phyloP scores from a whole-genome alignment of 257 asterid genomes.

The Solanum gracilifrons region DNA sequence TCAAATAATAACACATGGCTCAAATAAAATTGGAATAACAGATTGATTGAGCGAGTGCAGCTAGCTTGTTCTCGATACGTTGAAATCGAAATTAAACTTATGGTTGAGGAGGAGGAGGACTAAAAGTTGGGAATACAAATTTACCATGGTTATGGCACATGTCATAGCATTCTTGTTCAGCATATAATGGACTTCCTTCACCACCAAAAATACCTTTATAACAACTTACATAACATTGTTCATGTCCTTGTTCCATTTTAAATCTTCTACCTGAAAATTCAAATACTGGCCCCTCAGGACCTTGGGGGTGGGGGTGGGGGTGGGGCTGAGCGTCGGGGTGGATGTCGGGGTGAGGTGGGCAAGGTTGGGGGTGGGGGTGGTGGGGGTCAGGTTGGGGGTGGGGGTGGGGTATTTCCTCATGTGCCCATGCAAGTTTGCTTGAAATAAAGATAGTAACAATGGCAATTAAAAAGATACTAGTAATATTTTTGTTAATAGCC shows the following conservation, averaged over 20 bases:
- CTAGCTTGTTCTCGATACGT: not conserved
- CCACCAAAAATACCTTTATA: not conserved
- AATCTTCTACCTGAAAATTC: not conserved
- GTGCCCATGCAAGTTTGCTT: not conserved
- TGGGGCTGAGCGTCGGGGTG: not conserved
- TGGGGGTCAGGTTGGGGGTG: not conserved
- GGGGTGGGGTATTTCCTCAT: not conserved
- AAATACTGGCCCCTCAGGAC: not conserved
- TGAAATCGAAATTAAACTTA: not conserved
- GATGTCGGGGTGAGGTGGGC: not conserved
- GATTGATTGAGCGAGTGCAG: not conserved
- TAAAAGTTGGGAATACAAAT: not conserved
- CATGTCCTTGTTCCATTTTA: not conserved
- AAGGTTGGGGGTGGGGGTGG: not conserved
- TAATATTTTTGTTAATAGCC: not conserved
- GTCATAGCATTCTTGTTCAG: not conserved
- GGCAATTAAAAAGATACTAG: not conserved
- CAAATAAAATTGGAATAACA: not conserved
- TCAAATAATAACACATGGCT: not conserved
- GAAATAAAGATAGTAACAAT: not conserved
- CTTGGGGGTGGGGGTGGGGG: not conserved
- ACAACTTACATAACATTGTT: not conserved
- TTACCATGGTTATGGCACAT: not conserved
- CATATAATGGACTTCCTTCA: constrained; percentile 2
- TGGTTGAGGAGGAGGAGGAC: not conserved